Evolutionary conservation across 169 alveolate species (phyloP).

Genomic region (Plasmodium cynomolgi): DNA sequence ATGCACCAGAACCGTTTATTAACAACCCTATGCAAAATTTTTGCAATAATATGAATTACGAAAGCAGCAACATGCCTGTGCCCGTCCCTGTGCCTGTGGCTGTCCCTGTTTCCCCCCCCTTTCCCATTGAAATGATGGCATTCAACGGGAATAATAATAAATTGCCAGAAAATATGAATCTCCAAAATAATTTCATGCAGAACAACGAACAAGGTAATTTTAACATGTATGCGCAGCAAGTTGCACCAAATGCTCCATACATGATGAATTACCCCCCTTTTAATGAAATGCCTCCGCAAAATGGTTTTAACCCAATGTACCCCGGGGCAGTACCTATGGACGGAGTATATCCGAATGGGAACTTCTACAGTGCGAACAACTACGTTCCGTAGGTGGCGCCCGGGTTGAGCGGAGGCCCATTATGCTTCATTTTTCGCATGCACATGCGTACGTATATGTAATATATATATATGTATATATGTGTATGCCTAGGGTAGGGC

Average conservation of each 20-base stretch:
- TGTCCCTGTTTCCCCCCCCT: neutral
- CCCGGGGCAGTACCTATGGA: constrained; percentile 48
- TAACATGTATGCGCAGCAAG: constrained; percentile 28
- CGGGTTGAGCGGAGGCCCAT: neutral
- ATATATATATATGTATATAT: constrained; percentile 1
- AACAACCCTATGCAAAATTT: constrained; percentile 27
- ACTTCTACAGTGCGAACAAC: constrained; percentile 39
- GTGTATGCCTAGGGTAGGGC: neutral
- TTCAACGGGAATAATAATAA: neutral
- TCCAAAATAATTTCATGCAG: constrained; percentile 42
- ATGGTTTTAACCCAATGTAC: constrained; percentile 38
- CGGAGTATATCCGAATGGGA: constrained; percentile 14
- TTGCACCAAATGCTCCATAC: constrained; percentile 25
- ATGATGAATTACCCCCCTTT: constrained; percentile 49
- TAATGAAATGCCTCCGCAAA: constrained; percentile 36
- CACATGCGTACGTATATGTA: neutral
- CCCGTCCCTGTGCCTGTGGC: neutral
- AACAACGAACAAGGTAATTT: constrained; percentile 34
- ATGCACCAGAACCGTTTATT: constrained; percentile 10
- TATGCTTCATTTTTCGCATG: neutral
- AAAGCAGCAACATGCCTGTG: constrained; percentile 15
- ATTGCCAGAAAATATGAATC: constrained; percentile 21
- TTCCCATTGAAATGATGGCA: neutral
- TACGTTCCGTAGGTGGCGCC: constrained; percentile 3
- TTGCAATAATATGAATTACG: constrained; percentile 50